Conservation (phyloP, 352 stramenopile species). For the Phytophthora colocasiae region DNA sequence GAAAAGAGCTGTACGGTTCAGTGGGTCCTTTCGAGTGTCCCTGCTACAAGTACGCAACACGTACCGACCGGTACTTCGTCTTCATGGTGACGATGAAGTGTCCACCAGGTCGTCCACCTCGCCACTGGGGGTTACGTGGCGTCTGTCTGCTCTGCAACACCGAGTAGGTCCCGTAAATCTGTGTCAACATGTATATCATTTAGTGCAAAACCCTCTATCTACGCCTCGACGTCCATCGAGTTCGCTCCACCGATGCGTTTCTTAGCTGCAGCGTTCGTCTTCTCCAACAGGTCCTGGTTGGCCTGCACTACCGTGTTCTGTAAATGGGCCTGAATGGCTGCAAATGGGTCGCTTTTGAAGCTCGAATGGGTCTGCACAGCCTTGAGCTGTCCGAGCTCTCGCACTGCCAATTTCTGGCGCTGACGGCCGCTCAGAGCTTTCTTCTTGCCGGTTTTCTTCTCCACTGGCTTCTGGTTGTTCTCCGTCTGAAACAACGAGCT, state of each 20-base stretch:
- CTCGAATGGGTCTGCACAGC: conserved; percentile 83
- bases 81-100: conserved; percentile 96
- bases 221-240: conserved; percentile 55
- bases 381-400: conserved; percentile 84
- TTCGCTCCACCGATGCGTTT: conserved; percentile 29
- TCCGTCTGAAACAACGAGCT: conserved; percentile 73
- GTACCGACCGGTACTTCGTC: conserved; percentile 97
- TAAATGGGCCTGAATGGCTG: conserved; percentile 86
- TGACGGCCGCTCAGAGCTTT: conserved; percentile 83
- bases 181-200: conserved; percentile 37
- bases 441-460: conserved; percentile 43
- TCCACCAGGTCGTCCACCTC: conserved; percentile 86
- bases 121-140: conserved; percentile 95
- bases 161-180: conserved; percentile 53
- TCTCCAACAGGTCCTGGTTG: conserved; percentile 68
- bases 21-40: conserved; percentile 95
- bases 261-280: conserved; percentile 37
- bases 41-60: conserved; percentile 97
- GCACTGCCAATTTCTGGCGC: conserved; percentile 84
- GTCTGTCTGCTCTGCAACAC: conserved; percentile 96
- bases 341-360: conserved; percentile 87
- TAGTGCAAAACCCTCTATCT: background rate
- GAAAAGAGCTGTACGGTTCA: conserved; percentile 93
- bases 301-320: conserved; percentile 87
- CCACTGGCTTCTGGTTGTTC: conserved; percentile 11